Percentiles rank a stretch among this genome's conserved stretches.
phyloP scores from a whole-genome alignment of 139 green algal genomes.

The Limnomonas spitsbergensis region DNA sequence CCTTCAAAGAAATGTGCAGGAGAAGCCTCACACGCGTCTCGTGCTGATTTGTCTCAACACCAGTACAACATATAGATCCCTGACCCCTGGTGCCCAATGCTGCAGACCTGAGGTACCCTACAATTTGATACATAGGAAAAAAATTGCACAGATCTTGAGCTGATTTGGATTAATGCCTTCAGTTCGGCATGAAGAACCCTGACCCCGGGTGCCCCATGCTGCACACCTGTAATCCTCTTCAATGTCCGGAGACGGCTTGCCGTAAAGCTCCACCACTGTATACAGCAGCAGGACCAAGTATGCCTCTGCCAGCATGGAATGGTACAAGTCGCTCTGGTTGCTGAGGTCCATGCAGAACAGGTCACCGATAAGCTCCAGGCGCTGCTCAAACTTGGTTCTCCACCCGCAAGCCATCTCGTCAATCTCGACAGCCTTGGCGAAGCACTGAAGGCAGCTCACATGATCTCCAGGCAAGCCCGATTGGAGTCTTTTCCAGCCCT shows the following conservation, averaged over 20 bases:
- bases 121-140: no score
- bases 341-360: background rate
- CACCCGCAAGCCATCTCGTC: slow-evolving; percentile 12
- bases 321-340: background rate
- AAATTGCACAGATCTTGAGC: no score
- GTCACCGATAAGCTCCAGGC: slow-evolving; percentile 4
- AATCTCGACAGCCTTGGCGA: slow-evolving; percentile 9
- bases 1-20: no score
- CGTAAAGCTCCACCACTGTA: slow-evolving; percentile 9
- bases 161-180: no score
- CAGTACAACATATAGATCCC: no score
- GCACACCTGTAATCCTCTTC: slow-evolving; percentile 6
- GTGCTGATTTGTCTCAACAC: no score
- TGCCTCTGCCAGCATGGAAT: slow-evolving; percentile 14
- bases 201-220: no score
- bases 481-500: background rate
- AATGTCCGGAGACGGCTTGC: slow-evolving; percentile 5
- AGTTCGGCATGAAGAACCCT: no score
- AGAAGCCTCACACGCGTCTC: no score
- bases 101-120: no score
- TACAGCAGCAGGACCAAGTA: slow-evolving; percentile 16
- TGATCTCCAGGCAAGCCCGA: background rate
- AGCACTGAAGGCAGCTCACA: background rate
- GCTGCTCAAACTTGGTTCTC: slow-evolving; percentile 4
- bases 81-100: no score